Base-by-base conservation (phyloP, 495 filamentous ascomycete species). In the Aspergillus kassunensis region DNA sequence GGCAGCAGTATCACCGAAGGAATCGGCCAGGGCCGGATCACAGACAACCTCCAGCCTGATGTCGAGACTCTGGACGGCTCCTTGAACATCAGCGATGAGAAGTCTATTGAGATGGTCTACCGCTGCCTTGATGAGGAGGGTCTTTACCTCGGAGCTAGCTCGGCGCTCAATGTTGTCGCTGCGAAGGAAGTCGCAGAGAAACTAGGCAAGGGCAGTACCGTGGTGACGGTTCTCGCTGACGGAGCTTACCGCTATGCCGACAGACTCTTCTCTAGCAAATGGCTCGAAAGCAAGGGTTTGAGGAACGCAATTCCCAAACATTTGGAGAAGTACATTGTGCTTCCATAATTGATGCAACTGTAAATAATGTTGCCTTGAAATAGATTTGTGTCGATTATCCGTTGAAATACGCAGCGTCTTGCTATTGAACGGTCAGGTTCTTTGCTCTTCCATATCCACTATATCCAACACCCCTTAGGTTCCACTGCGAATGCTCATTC, bases 81-180 rank as follows among this genome's bases (percentile, higher is more conserved):
- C 36, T 59, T 98, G 58, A 76, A 86, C 61, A 89, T 98, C 59
- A 79, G 79, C 52, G 93, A 98, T 63, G 91, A 91, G 75, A 93
- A 93, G 80, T 90, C 81, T 56, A 91, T 98, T 63, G 90, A 88
- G 70, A 97, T 97, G 93, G 91, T 98, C 53, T 98, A 97, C 70
- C 79, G 93, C 54, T 96, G 95, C 60, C 74, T 98, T 57, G 93
- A 98, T 61, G 93, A 97, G 70, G 93, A 98, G 61, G 93, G 93
- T 0, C 70, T 98, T 44, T 98, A 98, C 62, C 75, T 98, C n/a
- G 93, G 93, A 29, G 93, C 92, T 19, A 95, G 89, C 68, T 90
- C 85, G 12, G 86, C 89, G 56, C 75, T 98, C 58, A 98, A 98
- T 65, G 93, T 98, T 5, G 93, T 89, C 7, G 93, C 93, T 6